A percentile compares a stretch with the other conserved stretches of the same genome.
Conservation (phyloP, 306 rosid species). For the Lathyrus sativus region DNA sequence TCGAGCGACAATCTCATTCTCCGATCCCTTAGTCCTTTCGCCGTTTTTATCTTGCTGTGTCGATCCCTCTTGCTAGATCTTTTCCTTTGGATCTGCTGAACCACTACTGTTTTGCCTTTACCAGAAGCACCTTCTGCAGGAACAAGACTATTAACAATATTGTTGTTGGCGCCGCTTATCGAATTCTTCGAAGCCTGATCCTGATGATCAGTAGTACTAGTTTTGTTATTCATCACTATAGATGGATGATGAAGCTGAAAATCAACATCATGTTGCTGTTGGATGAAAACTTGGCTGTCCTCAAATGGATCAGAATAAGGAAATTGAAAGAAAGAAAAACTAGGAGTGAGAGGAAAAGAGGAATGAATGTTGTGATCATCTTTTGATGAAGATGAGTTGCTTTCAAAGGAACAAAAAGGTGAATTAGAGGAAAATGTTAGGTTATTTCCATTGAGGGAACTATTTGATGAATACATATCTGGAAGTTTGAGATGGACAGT, state of each 20-base stretch:
- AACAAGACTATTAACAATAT: not conserved
- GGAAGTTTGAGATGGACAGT: not conserved
- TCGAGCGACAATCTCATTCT: slow-evolving; percentile 85
- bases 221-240: not conserved
- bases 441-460: slow-evolving; percentile 42
- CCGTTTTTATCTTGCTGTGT: slow-evolving; percentile 84
- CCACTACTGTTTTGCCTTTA: not conserved
- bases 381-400: slow-evolving; percentile 42
- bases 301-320: slow-evolving; percentile 51
- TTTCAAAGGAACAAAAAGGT: slow-evolving; percentile 46
- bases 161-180: slow-evolving; percentile 12
- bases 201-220: not conserved
- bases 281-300: slow-evolving; percentile 43
- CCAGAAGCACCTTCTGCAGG: not conserved
- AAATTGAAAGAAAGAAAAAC: slow-evolving; percentile 50
- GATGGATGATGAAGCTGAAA: slow-evolving; percentile 32
- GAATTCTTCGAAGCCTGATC: not conserved
- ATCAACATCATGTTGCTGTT: slow-evolving; percentile 41
- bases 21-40: slow-evolving; percentile 73
- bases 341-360: slow-evolving; percentile 34
- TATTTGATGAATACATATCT: slow-evolving; percentile 62
- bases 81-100: slow-evolving; percentile 43
- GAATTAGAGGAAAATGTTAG: slow-evolving; percentile 52
- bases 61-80: slow-evolving; percentile 70
- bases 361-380: slow-evolving; percentile 31